Conservation (phyloP, 805 yeast species). For the Candida tammaniensis region DNA sequence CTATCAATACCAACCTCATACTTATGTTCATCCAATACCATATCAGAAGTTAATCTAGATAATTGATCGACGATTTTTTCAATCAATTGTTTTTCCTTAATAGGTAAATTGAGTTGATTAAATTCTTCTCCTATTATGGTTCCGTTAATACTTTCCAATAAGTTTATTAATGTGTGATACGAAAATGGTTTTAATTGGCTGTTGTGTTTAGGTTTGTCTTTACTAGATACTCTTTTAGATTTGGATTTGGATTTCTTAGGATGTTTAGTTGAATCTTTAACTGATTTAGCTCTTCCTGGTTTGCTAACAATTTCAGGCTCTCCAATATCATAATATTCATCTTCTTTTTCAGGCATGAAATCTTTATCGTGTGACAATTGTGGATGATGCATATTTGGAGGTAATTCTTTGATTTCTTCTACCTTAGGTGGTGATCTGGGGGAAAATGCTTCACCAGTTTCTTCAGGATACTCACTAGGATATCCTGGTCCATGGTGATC, state of each 20-base stretch:
- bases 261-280: constrained; percentile 26
- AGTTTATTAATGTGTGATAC: constrained; percentile 45
- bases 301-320: constrained; percentile 32
- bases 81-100: constrained; percentile 71
- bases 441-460: constrained; percentile 1
- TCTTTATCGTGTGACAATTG: constrained; percentile 3
- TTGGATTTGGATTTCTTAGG: constrained; percentile 16
- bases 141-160: constrained; percentile 58
- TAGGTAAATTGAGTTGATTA: constrained; percentile 66
- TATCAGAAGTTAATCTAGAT: constrained; percentile 83
- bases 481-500: constrained; percentile 7
- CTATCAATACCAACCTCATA: constrained; percentile 78
- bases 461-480: constrained; percentile 6
- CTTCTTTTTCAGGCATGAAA: constrained; percentile 16
- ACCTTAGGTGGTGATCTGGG: neutral
- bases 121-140: constrained; percentile 69
- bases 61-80: constrained; percentile 86
- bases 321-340: constrained; percentile 37
- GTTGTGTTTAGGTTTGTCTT: too few relatives aligned
- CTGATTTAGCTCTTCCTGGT: constrained; percentile 32
- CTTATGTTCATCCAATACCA: constrained; percentile 80
- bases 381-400: constrained; percentile 2
- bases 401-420: neutral
- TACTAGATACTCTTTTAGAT: constrained; percentile 3
- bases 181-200: constrained; percentile 37